phyloP scores from a whole-genome alignment of 495 filamentous ascomycete species.

The Penicillium paradoxum region DNA sequence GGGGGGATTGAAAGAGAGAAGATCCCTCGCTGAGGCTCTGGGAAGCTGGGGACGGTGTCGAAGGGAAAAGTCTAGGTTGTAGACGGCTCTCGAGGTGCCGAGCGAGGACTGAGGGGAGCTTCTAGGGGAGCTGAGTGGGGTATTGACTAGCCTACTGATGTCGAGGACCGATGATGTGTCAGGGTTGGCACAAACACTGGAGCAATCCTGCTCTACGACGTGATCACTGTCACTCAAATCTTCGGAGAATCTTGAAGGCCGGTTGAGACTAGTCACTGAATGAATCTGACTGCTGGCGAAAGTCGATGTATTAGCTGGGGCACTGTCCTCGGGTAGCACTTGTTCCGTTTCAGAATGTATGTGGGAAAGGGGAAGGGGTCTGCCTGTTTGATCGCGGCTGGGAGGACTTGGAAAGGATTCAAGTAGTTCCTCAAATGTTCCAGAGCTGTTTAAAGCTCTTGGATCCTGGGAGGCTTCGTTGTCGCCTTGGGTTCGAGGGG shows the following conservation, averaged over 20 bases:
- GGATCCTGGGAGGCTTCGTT: background rate
- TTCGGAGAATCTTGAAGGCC: background rate
- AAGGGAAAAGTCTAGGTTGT: background rate
- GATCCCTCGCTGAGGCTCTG: background rate
- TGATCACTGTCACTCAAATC: background rate
- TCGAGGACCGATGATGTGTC: background rate
- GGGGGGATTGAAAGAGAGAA: background rate
- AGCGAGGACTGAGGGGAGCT: background rate
- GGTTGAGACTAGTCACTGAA: background rate
- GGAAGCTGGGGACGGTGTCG: background rate
- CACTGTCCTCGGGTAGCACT: background rate
- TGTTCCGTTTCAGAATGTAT: background rate
- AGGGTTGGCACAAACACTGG: background rate
- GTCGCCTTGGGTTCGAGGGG: background rate
- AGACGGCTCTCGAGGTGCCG: background rate
- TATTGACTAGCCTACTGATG: background rate
- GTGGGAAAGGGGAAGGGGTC: background rate
- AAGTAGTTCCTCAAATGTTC: background rate
- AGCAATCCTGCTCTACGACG: background rate
- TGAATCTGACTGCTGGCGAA: background rate
- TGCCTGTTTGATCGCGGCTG: no score
- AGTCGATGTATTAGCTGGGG: background rate
- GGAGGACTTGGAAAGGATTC: constrained; percentile 1
- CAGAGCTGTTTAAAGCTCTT: background rate
- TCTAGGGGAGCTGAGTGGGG: background rate